Base-by-base conservation (phyloP, 352 stramenopile species). In the Bremia lactucae region DNA sequence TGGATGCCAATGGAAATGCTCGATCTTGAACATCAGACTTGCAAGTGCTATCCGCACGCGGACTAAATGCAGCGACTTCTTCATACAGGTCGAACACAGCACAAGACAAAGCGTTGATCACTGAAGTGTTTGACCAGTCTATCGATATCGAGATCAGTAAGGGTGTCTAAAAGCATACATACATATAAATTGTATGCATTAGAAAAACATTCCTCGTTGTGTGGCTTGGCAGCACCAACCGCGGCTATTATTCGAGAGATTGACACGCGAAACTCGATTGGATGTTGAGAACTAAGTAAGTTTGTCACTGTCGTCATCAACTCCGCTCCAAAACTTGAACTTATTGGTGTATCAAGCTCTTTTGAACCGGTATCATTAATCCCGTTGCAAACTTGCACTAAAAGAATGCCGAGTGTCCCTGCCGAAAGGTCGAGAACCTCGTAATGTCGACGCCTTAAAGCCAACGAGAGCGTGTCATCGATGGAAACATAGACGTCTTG, bases 61-160 rank as follows among this genome's bases (percentile, higher is more conserved):
- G 45, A 0, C 33, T 47, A 6, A 50, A 53, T 19, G 61, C 55
- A 0, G 49, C 23, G 5, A 61, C 44, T 11, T 72, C 59, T 26
- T 44, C 42, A 40, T 64, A 72, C 18, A 80, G 52, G 19, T 68
- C 65, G 16, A 72, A 66, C 23, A 69, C 41, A 10, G 43, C 44
- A 9, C 58, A 75, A 28, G 57, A 62, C 7, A 79, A 46, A 6
- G 45, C 18, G n/a, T 25, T 62, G 6, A 37, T 34, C 1, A 49
- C 38, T 14, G 49, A 39, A n/a, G 18, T 7, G 22, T 68, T 49
- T 6, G 46, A 42, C 15, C 42, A 52, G 4, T 26, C 24, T 4
- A 73, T 20, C 0, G 31, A 46, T 22, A 16, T 40, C 3, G 56
- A 43, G 19, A 59, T 52, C 20, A 65, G n/a, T 14, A 59, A 37